phyloP scores from a whole-genome alignment of 495 filamentous ascomycete genomes.

The Xylaria nigripes region DNA sequence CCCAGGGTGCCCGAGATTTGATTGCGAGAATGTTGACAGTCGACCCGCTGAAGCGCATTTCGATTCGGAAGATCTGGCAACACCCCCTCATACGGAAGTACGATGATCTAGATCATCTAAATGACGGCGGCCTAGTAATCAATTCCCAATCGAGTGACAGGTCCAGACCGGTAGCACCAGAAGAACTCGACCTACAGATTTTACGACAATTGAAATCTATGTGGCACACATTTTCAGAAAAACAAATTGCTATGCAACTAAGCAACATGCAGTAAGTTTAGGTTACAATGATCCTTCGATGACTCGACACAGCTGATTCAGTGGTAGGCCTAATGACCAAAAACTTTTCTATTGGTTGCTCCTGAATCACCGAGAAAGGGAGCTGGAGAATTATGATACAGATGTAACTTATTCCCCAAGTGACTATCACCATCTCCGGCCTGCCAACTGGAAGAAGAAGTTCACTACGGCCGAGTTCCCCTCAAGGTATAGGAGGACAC shows the following conservation, averaged over 20 bases:
- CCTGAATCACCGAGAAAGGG: slow-evolving; percentile 66
- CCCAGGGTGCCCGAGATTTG: slow-evolving; percentile 65
- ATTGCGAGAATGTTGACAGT: slow-evolving; percentile 65
- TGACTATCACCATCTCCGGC: slow-evolving; percentile 75
- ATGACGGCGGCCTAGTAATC: slow-evolving; percentile 22
- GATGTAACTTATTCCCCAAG: slow-evolving; percentile 70
- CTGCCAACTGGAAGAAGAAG: slow-evolving; percentile 38
- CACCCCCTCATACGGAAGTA: slow-evolving; percentile 80
- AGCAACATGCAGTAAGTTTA: slow-evolving; percentile 55
- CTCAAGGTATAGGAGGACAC: slow-evolving; percentile 42
- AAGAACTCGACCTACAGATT: slow-evolving; percentile 67
- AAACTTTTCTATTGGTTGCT: slow-evolving; percentile 86
- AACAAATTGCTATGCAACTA: slow-evolving; percentile 59
- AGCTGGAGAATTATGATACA: slow-evolving; percentile 74
- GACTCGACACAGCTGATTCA: slow-evolving; percentile 19
- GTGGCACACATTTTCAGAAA: slow-evolving; percentile 74
- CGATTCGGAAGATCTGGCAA: slow-evolving; percentile 68
- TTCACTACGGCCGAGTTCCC: slow-evolving; percentile 45
- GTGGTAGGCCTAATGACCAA: slow-evolving; percentile 66
- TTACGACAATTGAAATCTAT: slow-evolving; percentile 76
- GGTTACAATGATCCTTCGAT: slow-evolving; percentile 4
- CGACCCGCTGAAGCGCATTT: slow-evolving; percentile 67
- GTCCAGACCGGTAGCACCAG: slow-evolving; percentile 28
- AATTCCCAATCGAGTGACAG: slow-evolving; percentile 20
- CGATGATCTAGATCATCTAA: slow-evolving; percentile 53